Percentiles rank a stretch among this genome's conserved stretches.
Evolutionary conservation across 1,284 basidiomycete genomes (phyloP).

Genomic region (Malassezia restricta): DNA sequence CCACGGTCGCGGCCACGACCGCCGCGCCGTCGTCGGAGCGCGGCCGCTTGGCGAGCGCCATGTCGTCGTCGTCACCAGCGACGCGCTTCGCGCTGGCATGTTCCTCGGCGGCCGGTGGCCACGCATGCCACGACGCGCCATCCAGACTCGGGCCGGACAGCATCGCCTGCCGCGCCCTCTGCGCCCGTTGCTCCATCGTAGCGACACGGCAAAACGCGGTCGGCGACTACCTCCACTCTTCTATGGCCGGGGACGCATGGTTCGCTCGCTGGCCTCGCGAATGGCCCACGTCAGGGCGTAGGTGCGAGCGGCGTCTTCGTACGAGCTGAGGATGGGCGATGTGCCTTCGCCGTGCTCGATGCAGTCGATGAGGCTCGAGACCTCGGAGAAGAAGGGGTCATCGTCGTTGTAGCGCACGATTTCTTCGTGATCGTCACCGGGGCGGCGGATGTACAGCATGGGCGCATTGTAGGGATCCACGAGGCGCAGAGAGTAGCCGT

Average conservation of each 20-base stretch:
- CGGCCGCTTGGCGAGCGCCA: too few species aligned
- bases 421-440: constrained; percentile 46
- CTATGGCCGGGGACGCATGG: constrained; percentile 9
- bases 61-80: neutral
- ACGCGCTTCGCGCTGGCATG: neutral
- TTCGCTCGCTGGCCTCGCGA: constrained; percentile 34
- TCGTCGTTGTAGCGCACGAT: constrained; percentile 43
- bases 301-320: constrained; percentile 43
- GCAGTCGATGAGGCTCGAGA: constrained; percentile 40
- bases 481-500: constrained; percentile 39
- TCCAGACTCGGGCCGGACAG: neutral
- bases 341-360: constrained; percentile 34
- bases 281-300: constrained; percentile 45
- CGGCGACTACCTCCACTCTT: neutral
- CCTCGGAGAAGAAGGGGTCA: constrained; percentile 46
- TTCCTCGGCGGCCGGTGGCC: neutral
- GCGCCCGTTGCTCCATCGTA: constrained; percentile 15
- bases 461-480: constrained; percentile 45
- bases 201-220: neutral
- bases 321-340: constrained; percentile 32
- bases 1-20: too few species aligned
- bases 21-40: too few species aligned
- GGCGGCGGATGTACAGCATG: constrained; percentile 41
- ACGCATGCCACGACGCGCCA: neutral
- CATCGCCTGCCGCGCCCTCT: constrained; percentile 7